Percentiles rank a stretch among this genome's conserved stretches.
Evolutionary conservation across 2,329 filamentous ascomycete genomes (phyloP).

Genomic region (Triangularia setosa): DNA sequence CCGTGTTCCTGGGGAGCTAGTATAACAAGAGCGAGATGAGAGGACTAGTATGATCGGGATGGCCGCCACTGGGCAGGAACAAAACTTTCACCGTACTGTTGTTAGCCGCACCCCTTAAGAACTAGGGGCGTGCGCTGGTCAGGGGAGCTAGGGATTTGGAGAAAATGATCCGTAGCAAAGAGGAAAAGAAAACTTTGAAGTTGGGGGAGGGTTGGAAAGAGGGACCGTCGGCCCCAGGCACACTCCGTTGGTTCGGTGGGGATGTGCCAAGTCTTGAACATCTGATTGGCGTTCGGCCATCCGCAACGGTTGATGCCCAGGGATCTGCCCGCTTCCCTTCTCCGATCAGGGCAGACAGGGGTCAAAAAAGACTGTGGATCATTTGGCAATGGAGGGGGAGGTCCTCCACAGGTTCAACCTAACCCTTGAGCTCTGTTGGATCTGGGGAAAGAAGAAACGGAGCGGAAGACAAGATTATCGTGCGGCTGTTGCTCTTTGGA

Average conservation of each 20-base stretch:
- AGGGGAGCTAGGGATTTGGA: conserved; percentile 16
- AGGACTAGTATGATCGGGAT: conserved; percentile 4
- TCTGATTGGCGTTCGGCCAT: conserved; percentile 17
- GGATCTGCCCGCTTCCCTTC: conserved; percentile 17
- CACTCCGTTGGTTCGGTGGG: conserved; percentile 17
- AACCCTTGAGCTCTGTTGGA: conserved; percentile 5
- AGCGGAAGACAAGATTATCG: not conserved
- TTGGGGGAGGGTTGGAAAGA: conserved; percentile 15
- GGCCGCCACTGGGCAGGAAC: not conserved
- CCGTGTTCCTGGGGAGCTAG: not conserved
- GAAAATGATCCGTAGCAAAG: conserved; percentile 10
- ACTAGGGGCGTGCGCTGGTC: conserved; percentile 5
- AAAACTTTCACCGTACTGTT: not conserved
- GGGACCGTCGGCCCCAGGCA: conserved; percentile 25
- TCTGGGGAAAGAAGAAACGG: conserved; percentile 2
- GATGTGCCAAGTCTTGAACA: conserved; percentile 1
- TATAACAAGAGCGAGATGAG: conserved; percentile 8
- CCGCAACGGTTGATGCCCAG: conserved; percentile 17
- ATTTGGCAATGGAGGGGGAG: conserved; percentile 9
- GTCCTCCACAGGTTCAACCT: conserved; percentile 11
- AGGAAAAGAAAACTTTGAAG: conserved; percentile 10
- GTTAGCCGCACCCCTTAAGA: not conserved
- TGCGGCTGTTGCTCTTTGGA: not conserved
- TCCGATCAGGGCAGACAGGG: conserved; percentile 24
- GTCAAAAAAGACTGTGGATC: not conserved